Evolutionary conservation across 225 moss, liverwort and hornwort species (phyloP).

Genomic region (Pseudisothecium myosuroides): DNA sequence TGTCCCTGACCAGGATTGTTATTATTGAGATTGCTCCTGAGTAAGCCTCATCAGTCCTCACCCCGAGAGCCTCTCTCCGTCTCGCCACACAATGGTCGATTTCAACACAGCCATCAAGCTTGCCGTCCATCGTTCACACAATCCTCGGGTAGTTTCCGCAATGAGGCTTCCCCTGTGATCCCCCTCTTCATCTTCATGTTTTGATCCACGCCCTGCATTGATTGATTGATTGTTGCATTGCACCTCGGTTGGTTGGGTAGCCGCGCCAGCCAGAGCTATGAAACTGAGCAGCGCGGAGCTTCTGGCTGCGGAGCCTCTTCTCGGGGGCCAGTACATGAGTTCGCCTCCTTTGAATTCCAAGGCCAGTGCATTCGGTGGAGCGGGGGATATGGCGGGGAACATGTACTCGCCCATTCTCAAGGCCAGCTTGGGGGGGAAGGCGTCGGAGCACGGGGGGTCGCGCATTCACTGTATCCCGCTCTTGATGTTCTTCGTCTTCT

Average conservation of each 20-base stretch:
- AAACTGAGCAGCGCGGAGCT: conserved; percentile 1
- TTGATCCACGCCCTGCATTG: background rate
- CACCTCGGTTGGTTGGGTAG: background rate
- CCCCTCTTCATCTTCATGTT: background rate
- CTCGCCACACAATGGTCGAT: background rate
- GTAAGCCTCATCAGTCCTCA: background rate
- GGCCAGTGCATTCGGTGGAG: background rate
- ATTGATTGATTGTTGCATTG: background rate
- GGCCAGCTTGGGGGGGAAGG: background rate
- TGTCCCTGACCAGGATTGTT: background rate
- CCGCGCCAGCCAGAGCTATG: background rate
- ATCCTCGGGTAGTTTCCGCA: background rate
- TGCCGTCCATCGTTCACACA: too few species aligned
- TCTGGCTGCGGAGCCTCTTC: background rate
- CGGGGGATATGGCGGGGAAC: background rate
- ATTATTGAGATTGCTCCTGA: background rate
- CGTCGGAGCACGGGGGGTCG: background rate
- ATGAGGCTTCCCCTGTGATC: background rate
- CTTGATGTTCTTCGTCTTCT: conserved; percentile 27
- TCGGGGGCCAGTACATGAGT: background rate
- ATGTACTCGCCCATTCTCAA: conserved; percentile 16
- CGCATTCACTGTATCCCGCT: conserved; percentile 32
- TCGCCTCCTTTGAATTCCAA: background rate
- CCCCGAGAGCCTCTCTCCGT: background rate
- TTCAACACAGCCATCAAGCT: background rate